Evolutionary conservation across 495 filamentous ascomycete species (phyloP).

Genomic region (Ascodesmis nigricans): DNA sequence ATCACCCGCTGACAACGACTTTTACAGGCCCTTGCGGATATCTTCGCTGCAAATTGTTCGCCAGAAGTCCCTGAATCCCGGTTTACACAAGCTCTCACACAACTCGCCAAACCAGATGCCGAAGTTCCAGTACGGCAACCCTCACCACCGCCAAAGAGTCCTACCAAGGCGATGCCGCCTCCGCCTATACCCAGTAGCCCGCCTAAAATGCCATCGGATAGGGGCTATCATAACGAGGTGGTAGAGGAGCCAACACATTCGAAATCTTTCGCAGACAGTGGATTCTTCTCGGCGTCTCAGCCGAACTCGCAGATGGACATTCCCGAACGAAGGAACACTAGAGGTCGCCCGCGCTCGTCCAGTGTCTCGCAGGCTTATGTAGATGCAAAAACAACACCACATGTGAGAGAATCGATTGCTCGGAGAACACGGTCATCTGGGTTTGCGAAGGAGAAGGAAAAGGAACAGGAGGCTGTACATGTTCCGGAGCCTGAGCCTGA

Average conservation of each 20-base stretch:
- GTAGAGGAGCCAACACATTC: no score
- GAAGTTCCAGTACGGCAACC: slow-evolving; percentile 10
- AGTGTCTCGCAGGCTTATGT: not conserved
- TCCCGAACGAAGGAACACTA: no score
- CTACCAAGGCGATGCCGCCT: slow-evolving; percentile 1
- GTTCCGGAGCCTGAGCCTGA: not conserved
- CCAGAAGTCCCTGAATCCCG: no score
- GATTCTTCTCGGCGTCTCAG: slow-evolving; percentile 5
- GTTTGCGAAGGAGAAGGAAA: slow-evolving; percentile 49
- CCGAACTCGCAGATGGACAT: slow-evolving; percentile 4
- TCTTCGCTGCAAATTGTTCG: slow-evolving; percentile 51
- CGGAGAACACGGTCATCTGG: slow-evolving; percentile 39
- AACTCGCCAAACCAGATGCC: slow-evolving; percentile 1
- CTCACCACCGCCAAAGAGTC: slow-evolving; percentile 2
- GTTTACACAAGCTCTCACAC: no score
- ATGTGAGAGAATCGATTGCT: slow-evolving; percentile 20
- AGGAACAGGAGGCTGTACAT: no score
- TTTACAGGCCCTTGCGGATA: slow-evolving; percentile 54
- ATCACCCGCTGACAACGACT: slow-evolving; percentile 11
- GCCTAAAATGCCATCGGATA: no score
- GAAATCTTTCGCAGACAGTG: slow-evolving; percentile 5
- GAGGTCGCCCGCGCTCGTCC: no score
- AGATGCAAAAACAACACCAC: no score
- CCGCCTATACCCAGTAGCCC: no score
- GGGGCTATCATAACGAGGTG: no score